phyloP scores from a whole-genome alignment of 176 grass and related monocot species.

The Eremochloa ophiuroides region DNA sequence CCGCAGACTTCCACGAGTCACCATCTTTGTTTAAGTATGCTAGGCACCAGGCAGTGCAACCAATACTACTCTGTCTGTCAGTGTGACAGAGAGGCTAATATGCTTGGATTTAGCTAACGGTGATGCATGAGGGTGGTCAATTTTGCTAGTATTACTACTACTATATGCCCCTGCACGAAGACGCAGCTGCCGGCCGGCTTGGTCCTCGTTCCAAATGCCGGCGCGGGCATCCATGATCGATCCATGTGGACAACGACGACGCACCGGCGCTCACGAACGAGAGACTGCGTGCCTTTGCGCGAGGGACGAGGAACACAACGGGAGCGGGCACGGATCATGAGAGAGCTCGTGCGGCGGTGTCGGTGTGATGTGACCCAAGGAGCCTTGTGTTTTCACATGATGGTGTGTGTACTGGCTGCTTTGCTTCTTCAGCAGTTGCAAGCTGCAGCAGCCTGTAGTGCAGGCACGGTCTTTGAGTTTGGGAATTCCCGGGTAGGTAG shows the following conservation, averaged over 20 bases:
- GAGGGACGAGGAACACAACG: not conserved
- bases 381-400: not conserved
- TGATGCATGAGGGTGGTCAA: not conserved
- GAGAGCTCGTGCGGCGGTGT: not conserved
- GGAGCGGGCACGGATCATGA: constrained; percentile 2
- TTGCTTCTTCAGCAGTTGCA: not conserved
- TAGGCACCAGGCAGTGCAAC: not conserved
- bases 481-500: not conserved
- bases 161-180: not conserved
- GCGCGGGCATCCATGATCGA: not conserved
- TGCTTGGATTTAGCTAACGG: too few relatives aligned
- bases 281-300: not conserved
- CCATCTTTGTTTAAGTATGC: not conserved
- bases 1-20: constrained; percentile 23
- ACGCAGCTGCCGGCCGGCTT: not conserved
- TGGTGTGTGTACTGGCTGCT: not conserved
- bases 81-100: not conserved
- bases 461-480: constrained; percentile 2
- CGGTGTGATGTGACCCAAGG: not conserved
- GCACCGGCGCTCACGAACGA: not conserved
- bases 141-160: not conserved
- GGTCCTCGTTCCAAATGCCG: not conserved
- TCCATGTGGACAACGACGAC: too few relatives aligned
- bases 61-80: not conserved
- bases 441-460: not conserved